Percentiles rank a stretch among this genome's conserved stretches.
Evolutionary conservation across 1,284 basidiomycete species (phyloP).

Genomic region (Fomitopsis pinicola): DNA sequence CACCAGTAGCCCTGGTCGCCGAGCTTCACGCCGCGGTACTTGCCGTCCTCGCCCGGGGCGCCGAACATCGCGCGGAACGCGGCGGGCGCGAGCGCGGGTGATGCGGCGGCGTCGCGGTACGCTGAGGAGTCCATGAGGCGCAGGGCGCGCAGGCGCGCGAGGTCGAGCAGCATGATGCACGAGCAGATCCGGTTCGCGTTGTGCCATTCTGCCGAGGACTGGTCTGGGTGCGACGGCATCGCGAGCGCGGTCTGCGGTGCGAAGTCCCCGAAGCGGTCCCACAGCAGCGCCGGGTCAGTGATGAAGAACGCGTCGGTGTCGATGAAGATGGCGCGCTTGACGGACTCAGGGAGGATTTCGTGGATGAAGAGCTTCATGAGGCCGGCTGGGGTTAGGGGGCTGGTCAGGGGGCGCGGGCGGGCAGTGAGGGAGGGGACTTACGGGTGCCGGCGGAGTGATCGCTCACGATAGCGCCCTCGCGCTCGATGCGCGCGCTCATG

Average conservation of each 20-base stretch:
- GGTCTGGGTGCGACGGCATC: slow-evolving; percentile 42
- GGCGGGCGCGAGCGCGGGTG: slow-evolving; percentile 33
- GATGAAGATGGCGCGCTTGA: slow-evolving; percentile 41
- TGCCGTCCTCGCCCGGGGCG: slow-evolving; percentile 32
- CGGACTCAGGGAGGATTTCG: slow-evolving; percentile 34
- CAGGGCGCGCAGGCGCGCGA: slow-evolving; percentile 36
- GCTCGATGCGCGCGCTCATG: slow-evolving; percentile 39
- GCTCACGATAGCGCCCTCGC: slow-evolving; percentile 41
- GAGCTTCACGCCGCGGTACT: slow-evolving; percentile 39
- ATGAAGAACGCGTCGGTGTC: slow-evolving; percentile 49
- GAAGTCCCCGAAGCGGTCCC: slow-evolving; percentile 35
- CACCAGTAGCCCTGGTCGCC: slow-evolving; percentile 52
- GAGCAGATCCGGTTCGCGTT: slow-evolving; percentile 45
- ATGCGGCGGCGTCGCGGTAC: slow-evolving; percentile 29
- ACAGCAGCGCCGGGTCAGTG: slow-evolving; percentile 40
- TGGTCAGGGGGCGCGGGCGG: neutral
- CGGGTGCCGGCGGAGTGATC: slow-evolving; percentile 44
- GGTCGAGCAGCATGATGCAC: slow-evolving; percentile 46
- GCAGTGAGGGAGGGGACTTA: slow-evolving; percentile 25
- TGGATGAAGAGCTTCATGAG: slow-evolving; percentile 46
- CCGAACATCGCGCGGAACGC: slow-evolving; percentile 43
- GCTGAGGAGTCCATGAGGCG: slow-evolving; percentile 43
- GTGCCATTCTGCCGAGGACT: slow-evolving; percentile 35
- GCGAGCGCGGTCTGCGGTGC: slow-evolving; percentile 33
- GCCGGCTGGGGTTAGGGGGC: slow-evolving; percentile 27